phyloP scores from a whole-genome alignment of 331 rosid genomes.

The Phaseolus coccineus region DNA sequence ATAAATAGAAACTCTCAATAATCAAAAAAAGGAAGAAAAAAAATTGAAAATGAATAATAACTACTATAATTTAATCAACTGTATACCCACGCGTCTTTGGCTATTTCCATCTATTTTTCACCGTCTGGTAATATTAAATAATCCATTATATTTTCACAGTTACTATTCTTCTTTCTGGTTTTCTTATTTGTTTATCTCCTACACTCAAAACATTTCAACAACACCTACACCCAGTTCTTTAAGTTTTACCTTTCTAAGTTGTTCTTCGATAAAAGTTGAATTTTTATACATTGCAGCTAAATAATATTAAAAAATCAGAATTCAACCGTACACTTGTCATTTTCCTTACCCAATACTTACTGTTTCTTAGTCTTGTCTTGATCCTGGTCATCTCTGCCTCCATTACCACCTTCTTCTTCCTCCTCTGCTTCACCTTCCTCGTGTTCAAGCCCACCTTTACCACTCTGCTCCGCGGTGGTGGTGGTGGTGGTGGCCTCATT shows the following conservation, averaged over 20 bases:
- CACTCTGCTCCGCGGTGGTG: constrained; percentile 20
- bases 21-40: neutral
- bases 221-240: neutral
- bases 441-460: constrained; percentile 13
- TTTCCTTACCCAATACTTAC: constrained; percentile 49
- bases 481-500: constrained; percentile 50
- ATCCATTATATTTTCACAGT: neutral
- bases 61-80: neutral
- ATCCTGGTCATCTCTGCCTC: constrained; percentile 43
- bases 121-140: neutral
- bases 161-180: neutral
- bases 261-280: neutral
- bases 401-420: constrained; percentile 31
- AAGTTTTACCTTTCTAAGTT: neutral
- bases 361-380: constrained; percentile 65
- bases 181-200: neutral
- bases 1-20: neutral
- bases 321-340: neutral
- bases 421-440: constrained; percentile 3
- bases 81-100: neutral
- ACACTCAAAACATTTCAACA: neutral
- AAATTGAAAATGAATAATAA: neutral
- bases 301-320: too few species aligned
- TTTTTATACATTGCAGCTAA: neutral
- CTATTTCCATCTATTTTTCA: neutral